Conservation (phyloP, 2,329 filamentous ascomycete species). For the Didymosphaeria variabile region DNA sequence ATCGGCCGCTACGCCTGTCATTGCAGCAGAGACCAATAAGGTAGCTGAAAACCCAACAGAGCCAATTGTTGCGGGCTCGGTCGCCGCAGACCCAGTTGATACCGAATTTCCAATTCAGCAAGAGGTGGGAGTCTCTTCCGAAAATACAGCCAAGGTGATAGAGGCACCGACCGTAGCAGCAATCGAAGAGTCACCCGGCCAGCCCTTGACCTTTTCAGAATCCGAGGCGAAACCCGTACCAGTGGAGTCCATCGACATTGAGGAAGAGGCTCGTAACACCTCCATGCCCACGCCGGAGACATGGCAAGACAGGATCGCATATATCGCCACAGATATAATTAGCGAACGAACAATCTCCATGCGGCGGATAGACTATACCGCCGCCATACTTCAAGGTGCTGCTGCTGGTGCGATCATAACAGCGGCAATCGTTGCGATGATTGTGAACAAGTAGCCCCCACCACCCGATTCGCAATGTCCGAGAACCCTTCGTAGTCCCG, state of each 20-base stretch:
- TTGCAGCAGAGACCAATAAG: conserved; percentile 35
- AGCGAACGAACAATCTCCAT: conserved; percentile 57
- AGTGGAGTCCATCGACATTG: conserved; percentile 28
- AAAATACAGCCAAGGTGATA: conserved; percentile 20
- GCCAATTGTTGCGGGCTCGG: not conserved
- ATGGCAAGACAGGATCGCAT: conserved; percentile 34
- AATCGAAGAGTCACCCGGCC: not conserved
- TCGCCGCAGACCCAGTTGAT: conserved; percentile 9
- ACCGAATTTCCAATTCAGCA: not conserved
- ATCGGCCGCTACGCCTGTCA: conserved; percentile 11
- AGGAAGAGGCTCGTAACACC: conserved; percentile 23
- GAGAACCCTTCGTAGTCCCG: not conserved
- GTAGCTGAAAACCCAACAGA: conserved; percentile 26
- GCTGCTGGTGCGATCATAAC: conserved; percentile 52
- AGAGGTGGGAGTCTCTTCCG: conserved; percentile 4
- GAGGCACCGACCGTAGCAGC: conserved; percentile 20
- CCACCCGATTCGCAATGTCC: not conserved
- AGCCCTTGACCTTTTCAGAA: conserved; percentile 15
- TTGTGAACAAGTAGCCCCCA: conserved; percentile 20
- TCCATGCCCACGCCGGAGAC: conserved; percentile 20
- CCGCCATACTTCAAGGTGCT: conserved; percentile 55
- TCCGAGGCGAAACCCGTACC: conserved; percentile 21
- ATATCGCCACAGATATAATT: conserved; percentile 47
- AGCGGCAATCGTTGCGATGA: conserved; percentile 36
- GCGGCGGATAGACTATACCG: conserved; percentile 57